Base-by-base conservation (phyloP, 176 grass and related monocot species). In the Triticum dicoccoides region DNA sequence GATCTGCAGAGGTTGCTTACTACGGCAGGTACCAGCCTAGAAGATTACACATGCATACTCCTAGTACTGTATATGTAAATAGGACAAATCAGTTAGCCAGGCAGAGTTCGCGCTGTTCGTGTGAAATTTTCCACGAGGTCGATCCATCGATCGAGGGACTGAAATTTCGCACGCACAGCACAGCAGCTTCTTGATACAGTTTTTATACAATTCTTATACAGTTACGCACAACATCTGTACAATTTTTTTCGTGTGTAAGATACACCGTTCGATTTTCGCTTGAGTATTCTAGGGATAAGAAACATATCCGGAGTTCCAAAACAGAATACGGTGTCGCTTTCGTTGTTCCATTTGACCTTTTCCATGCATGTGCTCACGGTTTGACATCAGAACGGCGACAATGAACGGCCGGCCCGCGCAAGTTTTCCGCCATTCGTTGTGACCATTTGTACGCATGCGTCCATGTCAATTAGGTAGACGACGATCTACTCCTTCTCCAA, bases 151-250 rank as follows among this genome's bases (percentile, higher is more conserved):
- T 21, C 38, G 52, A n/a, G 20, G 0, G 37, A 74, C 14, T 75
- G 17, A 76, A 87, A 91, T 91, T 84, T 87, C 47, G 30, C 76
- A 49, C 81, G 80, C 66, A 87, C 84, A 75, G 58, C 75, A 87
- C 80, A 80, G 45, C 67, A 35, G 69, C 42, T 42, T 80, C 56
- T 9, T 59, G 18, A 59, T 59, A 59, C 56, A 59, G 56, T 59
- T 21, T 21, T 59, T n/a, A 54, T 18, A 54, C 51, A 54, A 54
- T 54, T 54, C 51, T 54, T 54, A 18, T 54, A 54, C 15, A 54
- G 15, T 59, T 59, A 59, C 18, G 56, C 61, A 67, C 69, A 61
- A 12, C 9, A 24, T 69, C 24, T 29, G 78, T 77, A 70, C 17
- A 86, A 38, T 82, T 86, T 81, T 86, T 63, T 18, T 30, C 25